phyloP scores from a whole-genome alignment of 106 monocot genomes.

The Dendrobium huoshanense region DNA sequence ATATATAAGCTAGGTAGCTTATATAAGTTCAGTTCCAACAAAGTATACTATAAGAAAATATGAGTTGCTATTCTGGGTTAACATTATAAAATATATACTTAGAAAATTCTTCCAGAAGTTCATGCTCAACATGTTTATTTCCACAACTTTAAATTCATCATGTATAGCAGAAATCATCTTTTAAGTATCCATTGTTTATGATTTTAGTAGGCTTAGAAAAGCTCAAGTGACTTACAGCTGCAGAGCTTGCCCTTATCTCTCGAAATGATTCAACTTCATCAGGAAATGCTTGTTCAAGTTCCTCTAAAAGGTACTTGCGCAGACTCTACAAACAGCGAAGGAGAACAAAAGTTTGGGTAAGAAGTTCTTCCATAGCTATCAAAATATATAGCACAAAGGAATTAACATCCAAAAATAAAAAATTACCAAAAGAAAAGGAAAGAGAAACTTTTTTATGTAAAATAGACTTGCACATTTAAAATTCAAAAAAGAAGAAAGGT shows the following conservation, averaged over 20 bases:
- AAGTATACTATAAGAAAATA: not conserved
- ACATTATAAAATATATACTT: not conserved
- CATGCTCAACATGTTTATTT: not conserved
- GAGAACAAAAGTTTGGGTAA: not conserved
- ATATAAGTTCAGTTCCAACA: not conserved
- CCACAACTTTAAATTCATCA: not conserved
- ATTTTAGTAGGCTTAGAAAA: not conserved
- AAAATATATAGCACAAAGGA: not conserved
- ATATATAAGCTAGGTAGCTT: not conserved
- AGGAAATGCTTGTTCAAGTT: slow-evolving; percentile 84
- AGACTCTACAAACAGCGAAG: slow-evolving; percentile 36
- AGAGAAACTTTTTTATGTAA: not conserved
- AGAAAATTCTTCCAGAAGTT: not conserved
- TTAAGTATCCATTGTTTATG: not conserved
- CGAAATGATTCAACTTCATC: slow-evolving; percentile 79
- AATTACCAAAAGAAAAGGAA: not conserved
- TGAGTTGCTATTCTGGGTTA: not conserved
- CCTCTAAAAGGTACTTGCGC: slow-evolving; percentile 76
- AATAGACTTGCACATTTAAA: not conserved
- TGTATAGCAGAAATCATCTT: not conserved
- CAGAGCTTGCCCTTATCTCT: slow-evolving; percentile 67
- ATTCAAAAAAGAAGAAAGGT: not conserved
- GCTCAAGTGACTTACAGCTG: slow-evolving; percentile 59
- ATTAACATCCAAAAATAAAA: not conserved
- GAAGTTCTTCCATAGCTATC: not conserved